Conservation (phyloP, 2,329 filamentous ascomycete species). For the Xylaria sp. region DNA sequence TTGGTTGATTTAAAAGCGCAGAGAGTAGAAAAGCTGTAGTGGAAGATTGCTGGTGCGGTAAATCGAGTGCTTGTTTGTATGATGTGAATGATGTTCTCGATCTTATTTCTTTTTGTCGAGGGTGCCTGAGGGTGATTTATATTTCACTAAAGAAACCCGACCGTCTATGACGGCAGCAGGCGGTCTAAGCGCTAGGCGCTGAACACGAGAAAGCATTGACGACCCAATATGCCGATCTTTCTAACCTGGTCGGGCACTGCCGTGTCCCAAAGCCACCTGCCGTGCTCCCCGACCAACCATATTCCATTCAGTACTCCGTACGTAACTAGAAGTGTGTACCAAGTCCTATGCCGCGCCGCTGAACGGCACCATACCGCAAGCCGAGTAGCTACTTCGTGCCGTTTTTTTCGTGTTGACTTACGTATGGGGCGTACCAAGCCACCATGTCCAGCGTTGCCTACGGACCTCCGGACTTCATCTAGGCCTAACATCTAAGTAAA, state of each 20-base stretch:
- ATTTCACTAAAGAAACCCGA: not conserved
- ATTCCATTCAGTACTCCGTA: not conserved
- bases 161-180: not conserved
- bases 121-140: not conserved
- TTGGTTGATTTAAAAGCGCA: not conserved
- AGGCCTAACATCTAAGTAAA: not conserved
- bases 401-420: not conserved
- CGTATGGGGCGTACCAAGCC: not conserved
- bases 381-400: not conserved
- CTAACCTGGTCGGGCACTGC: not conserved
- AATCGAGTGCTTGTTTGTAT: not conserved
- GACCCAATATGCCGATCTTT: slow-evolving; percentile 18
- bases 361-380: not conserved
- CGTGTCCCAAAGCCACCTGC: not conserved
- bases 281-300: slow-evolving; percentile 1
- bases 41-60: not conserved
- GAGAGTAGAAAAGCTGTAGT: not conserved
- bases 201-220: slow-evolving; percentile 17
- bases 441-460: not conserved
- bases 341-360: not conserved
- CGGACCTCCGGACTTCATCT: not conserved
- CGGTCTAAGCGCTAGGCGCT: not conserved
- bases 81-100: not conserved
- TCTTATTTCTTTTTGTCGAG: not conserved
- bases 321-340: not conserved